Conservation (phyloP, 192 early-diverging fungal species). For the Linnemannia schmuckeri region DNA sequence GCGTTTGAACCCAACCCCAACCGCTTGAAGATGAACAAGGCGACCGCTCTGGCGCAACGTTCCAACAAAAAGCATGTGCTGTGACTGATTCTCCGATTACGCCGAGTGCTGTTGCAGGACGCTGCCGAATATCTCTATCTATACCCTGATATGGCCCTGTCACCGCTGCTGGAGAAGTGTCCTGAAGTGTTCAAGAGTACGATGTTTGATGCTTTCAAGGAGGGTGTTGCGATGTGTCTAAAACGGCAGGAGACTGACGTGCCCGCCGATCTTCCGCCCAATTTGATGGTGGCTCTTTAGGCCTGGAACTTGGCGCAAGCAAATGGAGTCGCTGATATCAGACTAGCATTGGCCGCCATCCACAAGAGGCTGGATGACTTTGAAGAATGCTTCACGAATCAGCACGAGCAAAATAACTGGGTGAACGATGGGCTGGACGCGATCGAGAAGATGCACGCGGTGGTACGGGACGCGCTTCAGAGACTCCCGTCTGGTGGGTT, state of each 20-base stretch:
- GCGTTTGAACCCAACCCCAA: not conserved
- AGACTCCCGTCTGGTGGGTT: not conserved
- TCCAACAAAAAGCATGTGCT: not conserved
- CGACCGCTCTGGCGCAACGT: not conserved
- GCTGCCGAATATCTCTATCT: not conserved
- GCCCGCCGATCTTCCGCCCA: not conserved
- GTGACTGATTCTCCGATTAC: not conserved
- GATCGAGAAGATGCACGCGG: not conserved
- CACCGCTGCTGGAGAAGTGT: not conserved
- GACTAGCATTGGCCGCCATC: not conserved
- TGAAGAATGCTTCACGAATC: not conserved
- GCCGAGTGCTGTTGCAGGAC: not conserved
- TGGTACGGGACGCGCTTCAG: not conserved
- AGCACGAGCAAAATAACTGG: not conserved
- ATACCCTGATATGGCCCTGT: not conserved
- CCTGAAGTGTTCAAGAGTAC: not conserved
- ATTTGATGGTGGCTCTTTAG: not conserved
- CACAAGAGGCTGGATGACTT: not conserved
- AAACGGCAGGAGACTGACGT: not conserved
- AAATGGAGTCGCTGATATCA: not conserved
- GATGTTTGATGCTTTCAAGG: not conserved
- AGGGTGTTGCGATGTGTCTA: not conserved
- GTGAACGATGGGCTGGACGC: not conserved
- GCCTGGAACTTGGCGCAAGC: not conserved
- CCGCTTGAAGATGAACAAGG: not conserved